Evolutionary conservation across 352 stramenopile species (phyloP).

Genomic region (Albugo laibachii): DNA sequence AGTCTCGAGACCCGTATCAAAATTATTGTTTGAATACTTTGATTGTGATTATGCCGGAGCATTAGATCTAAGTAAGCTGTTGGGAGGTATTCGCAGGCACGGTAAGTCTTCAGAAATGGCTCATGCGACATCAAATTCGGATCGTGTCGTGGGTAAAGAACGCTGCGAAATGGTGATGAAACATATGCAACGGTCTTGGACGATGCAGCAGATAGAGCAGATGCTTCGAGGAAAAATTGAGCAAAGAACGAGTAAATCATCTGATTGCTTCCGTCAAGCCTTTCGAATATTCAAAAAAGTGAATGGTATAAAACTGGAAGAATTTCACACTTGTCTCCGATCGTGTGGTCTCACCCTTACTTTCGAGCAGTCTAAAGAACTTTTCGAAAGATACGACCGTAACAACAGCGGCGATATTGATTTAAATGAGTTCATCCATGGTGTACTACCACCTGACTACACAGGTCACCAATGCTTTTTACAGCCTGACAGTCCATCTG

Average conservation of each 20-base stretch:
- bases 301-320: constrained; percentile 47
- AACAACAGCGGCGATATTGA: constrained; percentile 63
- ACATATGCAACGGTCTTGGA: constrained; percentile 48
- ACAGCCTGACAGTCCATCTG: constrained; percentile 29
- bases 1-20: constrained; percentile 24
- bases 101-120: neutral
- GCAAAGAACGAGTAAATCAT: constrained; percentile 51
- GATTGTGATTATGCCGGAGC: constrained; percentile 63
- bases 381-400: constrained; percentile 51
- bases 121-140: neutral
- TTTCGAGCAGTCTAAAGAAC: constrained; percentile 25
- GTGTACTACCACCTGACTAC: constrained; percentile 51
- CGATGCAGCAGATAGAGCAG: constrained; percentile 50
- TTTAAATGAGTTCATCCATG: constrained; percentile 63
- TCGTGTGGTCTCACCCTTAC: constrained; percentile 30
- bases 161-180: constrained; percentile 46
- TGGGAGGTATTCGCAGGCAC: constrained; percentile 18
- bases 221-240: constrained; percentile 73
- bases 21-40: constrained; percentile 41
- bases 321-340: constrained; percentile 44
- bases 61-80: constrained; percentile 61
- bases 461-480: constrained; percentile 35
- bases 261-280: constrained; percentile 58
- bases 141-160: constrained; percentile 8
- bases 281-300: constrained; percentile 74